Conservation (phyloP, 2,329 filamentous ascomycete species). For the Penicillium brevicompactum region DNA sequence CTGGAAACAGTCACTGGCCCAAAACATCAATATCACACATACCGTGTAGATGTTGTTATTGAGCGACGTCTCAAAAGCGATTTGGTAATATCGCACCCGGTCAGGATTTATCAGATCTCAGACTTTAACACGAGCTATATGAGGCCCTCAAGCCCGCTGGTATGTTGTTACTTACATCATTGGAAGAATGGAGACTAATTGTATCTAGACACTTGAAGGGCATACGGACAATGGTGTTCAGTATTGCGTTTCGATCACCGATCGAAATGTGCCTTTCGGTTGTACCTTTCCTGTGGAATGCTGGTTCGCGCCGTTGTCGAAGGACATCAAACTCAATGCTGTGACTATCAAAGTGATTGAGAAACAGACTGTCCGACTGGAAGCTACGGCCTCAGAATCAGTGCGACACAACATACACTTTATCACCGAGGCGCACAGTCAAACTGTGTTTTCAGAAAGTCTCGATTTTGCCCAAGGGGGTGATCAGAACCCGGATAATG, state of each 20-base stretch:
- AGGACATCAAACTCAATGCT: conserved; percentile 6
- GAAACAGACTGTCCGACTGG: conserved; percentile 17
- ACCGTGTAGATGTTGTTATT: conserved; percentile 16
- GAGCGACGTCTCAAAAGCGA: conserved; percentile 17
- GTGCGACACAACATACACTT: conserved; percentile 12
- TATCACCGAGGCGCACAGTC: conserved; percentile 10
- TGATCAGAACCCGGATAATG: background rate
- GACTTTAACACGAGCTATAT: conserved; percentile 1
- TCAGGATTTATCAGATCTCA: conserved; percentile 17
- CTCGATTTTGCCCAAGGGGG: background rate
- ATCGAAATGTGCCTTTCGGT: conserved; percentile 21
- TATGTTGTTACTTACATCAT: background rate
- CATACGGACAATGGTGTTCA: conserved; percentile 12
- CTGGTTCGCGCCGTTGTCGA: conserved; percentile 18
- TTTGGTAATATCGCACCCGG: conserved; percentile 15
- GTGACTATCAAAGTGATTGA: conserved; percentile 17
- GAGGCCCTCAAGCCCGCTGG: conserved; percentile 1
- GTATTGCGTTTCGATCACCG: conserved; percentile 21
- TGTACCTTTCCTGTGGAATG: conserved; percentile 21
- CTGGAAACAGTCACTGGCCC: conserved; percentile 14
- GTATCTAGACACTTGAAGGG: conserved; percentile 13
- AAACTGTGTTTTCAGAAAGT: conserved; percentile 7
- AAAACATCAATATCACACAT: conserved; percentile 20
- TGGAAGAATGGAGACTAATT: background rate
- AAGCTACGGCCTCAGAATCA: conserved; percentile 20